phyloP scores from a whole-genome alignment of 768 basidiomycete species.

The Leccinum arenicola region DNA sequence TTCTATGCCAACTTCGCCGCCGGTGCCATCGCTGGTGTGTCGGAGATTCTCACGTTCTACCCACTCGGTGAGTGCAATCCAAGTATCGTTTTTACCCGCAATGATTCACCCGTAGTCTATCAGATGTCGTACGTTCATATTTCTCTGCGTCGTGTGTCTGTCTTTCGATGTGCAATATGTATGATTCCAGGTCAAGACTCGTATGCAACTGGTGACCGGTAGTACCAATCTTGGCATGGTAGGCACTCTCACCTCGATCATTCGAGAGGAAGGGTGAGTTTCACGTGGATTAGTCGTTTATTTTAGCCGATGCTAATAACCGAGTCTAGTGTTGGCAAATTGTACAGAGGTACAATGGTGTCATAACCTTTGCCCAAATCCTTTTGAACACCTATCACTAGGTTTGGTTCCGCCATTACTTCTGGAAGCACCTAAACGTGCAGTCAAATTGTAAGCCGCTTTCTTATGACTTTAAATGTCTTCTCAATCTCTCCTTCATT shows the following conservation, averaged over 20 bases:
- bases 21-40: slow-evolving; percentile 93
- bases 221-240: slow-evolving; percentile 74
- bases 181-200: slow-evolving; percentile 81
- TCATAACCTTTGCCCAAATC: background rate
- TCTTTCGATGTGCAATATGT: slow-evolving; percentile 6
- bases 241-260: slow-evolving; percentile 77
- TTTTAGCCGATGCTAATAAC: background rate
- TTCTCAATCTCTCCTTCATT: slow-evolving; percentile 3
- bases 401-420: slow-evolving; percentile 94
- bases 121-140: slow-evolving; percentile 76
- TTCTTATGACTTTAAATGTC: background rate
- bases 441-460: slow-evolving; percentile 80
- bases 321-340: slow-evolving; percentile 57
- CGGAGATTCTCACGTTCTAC: slow-evolving; percentile 82
- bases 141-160: background rate
- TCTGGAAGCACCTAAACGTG: slow-evolving; percentile 96
- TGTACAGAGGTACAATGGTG: slow-evolving; percentile 73
- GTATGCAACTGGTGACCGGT: slow-evolving; percentile 94
- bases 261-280: slow-evolving; percentile 86
- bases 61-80: slow-evolving; percentile 68
- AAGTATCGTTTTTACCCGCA: background rate
- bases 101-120: slow-evolving; percentile 4
- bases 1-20: slow-evolving; percentile 90
- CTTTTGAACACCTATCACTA: slow-evolving; percentile 23
- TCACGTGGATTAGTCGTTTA: background rate